Base-by-base conservation (phyloP, 2,329 filamentous ascomycete genomes). In the Clonostachys chloroleuca region DNA sequence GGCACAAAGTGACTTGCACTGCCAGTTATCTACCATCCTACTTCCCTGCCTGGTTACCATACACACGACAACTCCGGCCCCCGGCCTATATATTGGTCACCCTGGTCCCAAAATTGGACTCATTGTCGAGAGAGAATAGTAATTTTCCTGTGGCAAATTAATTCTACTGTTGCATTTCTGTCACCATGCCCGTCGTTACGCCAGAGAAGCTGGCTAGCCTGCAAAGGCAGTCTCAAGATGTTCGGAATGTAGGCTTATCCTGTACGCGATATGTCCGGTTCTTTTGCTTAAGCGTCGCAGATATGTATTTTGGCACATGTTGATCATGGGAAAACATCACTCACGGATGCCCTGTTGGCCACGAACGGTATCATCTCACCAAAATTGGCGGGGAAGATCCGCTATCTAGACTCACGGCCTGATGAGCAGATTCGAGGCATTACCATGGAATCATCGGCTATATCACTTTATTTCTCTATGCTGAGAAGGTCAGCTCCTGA, bases 391-490 rank as follows among this genome's bases (percentile, higher is more conserved):
- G 94, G 94, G 66, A 97, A 97, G 76, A 95, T 99, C 68, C 87
- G 94, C 55, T 99, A 97, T 62, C 83, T 99, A 49, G 94, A 99
- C 70, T 97, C 94, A 18, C 80, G 94, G 40, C 92, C 92, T 2
- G 94, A 99, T 68, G 94, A 99, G 67, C 94, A 99, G 69, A 80
- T 89, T 14, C 86, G 94, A 54, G 94, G 94, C 48, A 99, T 99
- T 62, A 99, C 94, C n/a, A 99, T 99, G 94, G 94, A 99, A 67
- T 97, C 94, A 1, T 97, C 92, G 6, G 94, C 94, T 52, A 99
- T 99, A 54, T 97, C 94, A 1, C 76, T 99, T 34, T 95, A 88
- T 69, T 99, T 99, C 66, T 95, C 92, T 35, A 89, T 97, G 79
- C 73, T 95, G 46, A 81, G 92, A 55, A 82, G 89, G 55, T 73